Percentiles rank a stretch among this genome's conserved stretches.
These are phyloP conservation scores for Neurospora sp. DNA, from an alignment of 2,329 filamentous ascomycete genomes.

Conservation along the genomic window DNA sequence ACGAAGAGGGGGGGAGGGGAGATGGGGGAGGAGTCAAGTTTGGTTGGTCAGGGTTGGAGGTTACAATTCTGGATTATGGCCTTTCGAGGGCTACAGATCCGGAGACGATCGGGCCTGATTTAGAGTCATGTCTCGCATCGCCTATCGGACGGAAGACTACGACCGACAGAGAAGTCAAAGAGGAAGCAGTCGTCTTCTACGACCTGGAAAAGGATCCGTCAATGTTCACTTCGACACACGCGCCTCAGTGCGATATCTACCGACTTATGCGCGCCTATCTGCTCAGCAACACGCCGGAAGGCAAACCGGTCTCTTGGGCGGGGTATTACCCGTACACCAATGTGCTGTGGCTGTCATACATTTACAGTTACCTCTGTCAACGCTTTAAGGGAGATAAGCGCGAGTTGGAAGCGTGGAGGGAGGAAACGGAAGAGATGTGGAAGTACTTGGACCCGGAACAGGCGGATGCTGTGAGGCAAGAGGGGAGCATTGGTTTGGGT, in stretches of 20 bases:
- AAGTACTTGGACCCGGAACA: conserved; percentile 43
- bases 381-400: conserved; percentile 38
- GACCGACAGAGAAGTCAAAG: conserved; percentile 18
- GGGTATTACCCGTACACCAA: conserved; percentile 52
- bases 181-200: conserved; percentile 36
- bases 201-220: conserved; percentile 51
- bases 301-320: conserved; percentile 40
- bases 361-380: conserved; percentile 42
- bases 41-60: conserved; percentile 51
- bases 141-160: not conserved
- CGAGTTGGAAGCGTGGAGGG: conserved; percentile 36
- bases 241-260: conserved; percentile 51
- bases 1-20: not conserved
- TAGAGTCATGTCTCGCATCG: not conserved
- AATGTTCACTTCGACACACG: conserved; percentile 51
- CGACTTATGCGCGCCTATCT: conserved; percentile 52
- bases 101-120: conserved; percentile 2
- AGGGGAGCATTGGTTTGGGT: conserved; percentile 34
- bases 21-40: conserved; percentile 25
- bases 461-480: conserved; percentile 24
- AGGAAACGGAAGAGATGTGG: conserved; percentile 43
- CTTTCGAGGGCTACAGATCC: conserved; percentile 47
- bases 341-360: conserved; percentile 54
- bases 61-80: conserved; percentile 57
- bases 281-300: conserved; percentile 33